Conservation (phyloP, 352 stramenopile genomes). For the Phytophthora hibernalis region DNA sequence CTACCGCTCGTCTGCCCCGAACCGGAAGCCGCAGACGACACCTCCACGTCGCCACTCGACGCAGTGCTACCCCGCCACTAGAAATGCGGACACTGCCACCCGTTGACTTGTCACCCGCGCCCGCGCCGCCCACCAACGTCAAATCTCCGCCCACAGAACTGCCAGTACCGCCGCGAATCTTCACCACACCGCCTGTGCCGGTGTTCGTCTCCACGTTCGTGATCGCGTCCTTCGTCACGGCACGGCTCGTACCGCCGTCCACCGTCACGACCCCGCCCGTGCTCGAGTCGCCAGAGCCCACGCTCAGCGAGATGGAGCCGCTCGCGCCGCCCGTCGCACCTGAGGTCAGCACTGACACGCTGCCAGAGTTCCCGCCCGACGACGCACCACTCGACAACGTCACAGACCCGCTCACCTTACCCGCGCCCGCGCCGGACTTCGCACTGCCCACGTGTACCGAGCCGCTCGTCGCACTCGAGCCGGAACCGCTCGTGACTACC, state of each 20-base stretch:
- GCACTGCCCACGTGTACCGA: conserved; percentile 1
- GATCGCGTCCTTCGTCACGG: too few species aligned
- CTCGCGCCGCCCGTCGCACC: not conserved
- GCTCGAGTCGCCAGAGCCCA: conserved; percentile 15
- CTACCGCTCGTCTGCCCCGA: conserved; percentile 4
- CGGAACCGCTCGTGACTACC: not conserved
- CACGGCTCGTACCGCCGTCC: too few species aligned
- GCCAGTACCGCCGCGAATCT: too few species aligned
- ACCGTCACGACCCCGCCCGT: not conserved
- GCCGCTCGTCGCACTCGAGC: conserved; percentile 5
- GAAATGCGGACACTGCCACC: too few species aligned
- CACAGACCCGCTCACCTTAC: conserved; percentile 11
- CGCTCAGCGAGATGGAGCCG: not conserved
- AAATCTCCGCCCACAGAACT: too few species aligned
- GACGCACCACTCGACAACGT: conserved; percentile 3
- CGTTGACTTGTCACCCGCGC: too few species aligned
- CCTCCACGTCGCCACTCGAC: conserved; percentile 14
- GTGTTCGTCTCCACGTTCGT: too few species aligned
- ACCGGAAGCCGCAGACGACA: conserved; percentile 12
- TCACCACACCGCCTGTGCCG: too few species aligned
- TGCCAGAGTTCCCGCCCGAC: not conserved
- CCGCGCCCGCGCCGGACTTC: not conserved
- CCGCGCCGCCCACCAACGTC: too few species aligned
- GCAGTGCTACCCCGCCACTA: too few species aligned
- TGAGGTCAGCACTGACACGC: conserved; percentile 3